Percentiles rank a stretch among this genome's conserved stretches.
Conservation (phyloP, 1,139 yeast species). For the Magnusiomyces tetraspermus region DNA sequence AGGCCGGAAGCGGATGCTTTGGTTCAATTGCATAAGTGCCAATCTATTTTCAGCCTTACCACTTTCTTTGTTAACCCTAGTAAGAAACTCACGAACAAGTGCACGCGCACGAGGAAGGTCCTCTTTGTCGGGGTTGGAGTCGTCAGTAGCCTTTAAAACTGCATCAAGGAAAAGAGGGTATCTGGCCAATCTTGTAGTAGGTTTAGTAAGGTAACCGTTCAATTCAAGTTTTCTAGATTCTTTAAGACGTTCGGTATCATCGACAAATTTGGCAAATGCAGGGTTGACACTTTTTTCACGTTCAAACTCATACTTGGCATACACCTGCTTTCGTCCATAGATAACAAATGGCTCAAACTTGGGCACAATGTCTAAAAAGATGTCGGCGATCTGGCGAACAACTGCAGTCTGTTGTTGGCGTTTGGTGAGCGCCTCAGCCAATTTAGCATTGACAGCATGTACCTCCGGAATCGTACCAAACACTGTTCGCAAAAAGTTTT, state of each 20-base stretch:
- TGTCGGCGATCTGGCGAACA: slow-evolving; percentile 77
- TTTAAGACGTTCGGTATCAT: slow-evolving; percentile 80
- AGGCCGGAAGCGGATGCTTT: slow-evolving; percentile 57
- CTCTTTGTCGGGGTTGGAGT: slow-evolving; percentile 64
- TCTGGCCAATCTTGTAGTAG: slow-evolving; percentile 92
- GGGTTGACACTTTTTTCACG: slow-evolving; percentile 87
- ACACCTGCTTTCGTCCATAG: slow-evolving; percentile 93
- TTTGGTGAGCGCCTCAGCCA: slow-evolving; percentile 81
- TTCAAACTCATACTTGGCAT: slow-evolving; percentile 92
- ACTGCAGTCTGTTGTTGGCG: slow-evolving; percentile 86
- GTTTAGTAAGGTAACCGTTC: slow-evolving; percentile 87
- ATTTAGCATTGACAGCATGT: slow-evolving; percentile 67
- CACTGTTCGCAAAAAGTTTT: slow-evolving; percentile 82
- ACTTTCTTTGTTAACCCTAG: slow-evolving; percentile 76
- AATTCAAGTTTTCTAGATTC: slow-evolving; percentile 87
- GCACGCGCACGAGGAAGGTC: slow-evolving; percentile 66
- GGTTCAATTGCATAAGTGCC: slow-evolving; percentile 77
- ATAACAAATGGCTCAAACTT: slow-evolving; percentile 85
- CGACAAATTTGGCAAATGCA: slow-evolving; percentile 83
- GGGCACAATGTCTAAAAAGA: slow-evolving; percentile 74
- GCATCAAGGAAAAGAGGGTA: slow-evolving; percentile 81
- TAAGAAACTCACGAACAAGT: slow-evolving; percentile 65
- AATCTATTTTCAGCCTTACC: slow-evolving; percentile 94
- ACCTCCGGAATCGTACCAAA: slow-evolving; percentile 87
- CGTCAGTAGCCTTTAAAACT: slow-evolving; percentile 70